Evolutionary conservation across 108 stramenopile genomes (phyloP).

Genomic region (Nitzschia sp.): DNA sequence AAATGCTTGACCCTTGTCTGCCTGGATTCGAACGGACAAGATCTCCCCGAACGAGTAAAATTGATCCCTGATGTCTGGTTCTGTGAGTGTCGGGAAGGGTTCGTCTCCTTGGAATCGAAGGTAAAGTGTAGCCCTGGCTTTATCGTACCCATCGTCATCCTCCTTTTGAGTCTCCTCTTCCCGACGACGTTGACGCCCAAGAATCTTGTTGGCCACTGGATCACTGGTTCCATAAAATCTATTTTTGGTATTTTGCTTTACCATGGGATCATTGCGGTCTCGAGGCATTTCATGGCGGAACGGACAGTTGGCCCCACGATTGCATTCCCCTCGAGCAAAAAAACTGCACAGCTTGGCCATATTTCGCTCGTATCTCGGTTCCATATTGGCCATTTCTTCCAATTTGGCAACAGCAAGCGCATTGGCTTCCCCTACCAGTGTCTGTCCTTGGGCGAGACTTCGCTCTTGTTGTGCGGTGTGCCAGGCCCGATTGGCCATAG

Average conservation of each 20-base stretch:
- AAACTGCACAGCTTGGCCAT: constrained; percentile 94
- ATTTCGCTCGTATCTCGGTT: constrained; percentile 93
- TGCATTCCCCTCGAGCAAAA: constrained; percentile 94
- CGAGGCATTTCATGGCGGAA: constrained; percentile 97
- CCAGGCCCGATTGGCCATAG: constrained; percentile 84
- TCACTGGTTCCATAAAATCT: constrained; percentile 93
- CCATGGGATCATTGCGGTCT: constrained; percentile 88
- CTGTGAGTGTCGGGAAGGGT: constrained; percentile 56
- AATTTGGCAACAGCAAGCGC: constrained; percentile 76
- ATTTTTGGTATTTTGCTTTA: constrained; percentile 93
- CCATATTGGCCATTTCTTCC: constrained; percentile 87
- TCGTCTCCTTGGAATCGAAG: constrained; percentile 65
- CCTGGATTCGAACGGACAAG: constrained; percentile 74
- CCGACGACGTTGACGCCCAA: constrained; percentile 60
- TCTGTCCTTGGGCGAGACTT: constrained; percentile 67
- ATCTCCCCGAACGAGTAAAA: constrained; percentile 88
- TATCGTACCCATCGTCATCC: constrained; percentile 64
- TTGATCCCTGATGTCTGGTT: constrained; percentile 66
- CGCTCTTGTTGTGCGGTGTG: constrained; percentile 80
- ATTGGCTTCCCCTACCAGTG: constrained; percentile 49
- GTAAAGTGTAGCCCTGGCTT: constrained; percentile 77
- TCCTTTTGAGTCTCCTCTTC: constrained; percentile 57
- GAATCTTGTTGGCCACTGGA: constrained; percentile 86
- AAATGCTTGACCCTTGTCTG: constrained; percentile 73
- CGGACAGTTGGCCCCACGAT: constrained; percentile 90